Evolutionary conservation across 2,329 filamentous ascomycete species (phyloP).

Genomic region (Celoporthe dispersa): DNA sequence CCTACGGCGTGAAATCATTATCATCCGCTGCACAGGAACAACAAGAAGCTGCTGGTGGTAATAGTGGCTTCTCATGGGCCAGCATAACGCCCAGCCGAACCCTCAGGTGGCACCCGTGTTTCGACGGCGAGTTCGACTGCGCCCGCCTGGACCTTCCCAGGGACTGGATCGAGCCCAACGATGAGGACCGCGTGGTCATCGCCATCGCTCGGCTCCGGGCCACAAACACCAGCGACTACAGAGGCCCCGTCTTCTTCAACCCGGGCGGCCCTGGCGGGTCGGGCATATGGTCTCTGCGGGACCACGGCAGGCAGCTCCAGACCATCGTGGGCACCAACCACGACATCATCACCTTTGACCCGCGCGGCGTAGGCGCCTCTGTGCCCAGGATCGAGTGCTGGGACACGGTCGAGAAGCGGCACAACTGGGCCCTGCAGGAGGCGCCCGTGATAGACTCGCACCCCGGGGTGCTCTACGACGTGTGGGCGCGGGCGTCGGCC

Average conservation of each 20-base stretch:
- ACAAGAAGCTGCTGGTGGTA: neutral
- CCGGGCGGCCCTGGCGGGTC: conserved; percentile 55
- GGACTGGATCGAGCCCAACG: conserved; percentile 45
- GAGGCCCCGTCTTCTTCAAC: conserved; percentile 46
- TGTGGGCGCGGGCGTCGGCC: conserved; percentile 47
- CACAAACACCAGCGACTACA: conserved; percentile 34
- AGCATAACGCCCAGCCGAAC: conserved; percentile 39
- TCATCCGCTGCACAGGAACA: neutral
- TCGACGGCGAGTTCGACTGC: conserved; percentile 41
- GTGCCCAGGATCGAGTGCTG: conserved; percentile 58
- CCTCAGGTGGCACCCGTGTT: conserved; percentile 43
- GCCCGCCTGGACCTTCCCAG: conserved; percentile 45
- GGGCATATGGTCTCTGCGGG: conserved; percentile 42
- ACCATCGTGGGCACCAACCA: conserved; percentile 52
- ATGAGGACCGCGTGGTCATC: conserved; percentile 40
- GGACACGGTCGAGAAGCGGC: conserved; percentile 45
- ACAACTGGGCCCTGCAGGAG: conserved; percentile 49
- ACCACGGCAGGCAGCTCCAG: conserved; percentile 44
- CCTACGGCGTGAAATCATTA: conserved; percentile 6
- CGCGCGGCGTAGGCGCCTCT: conserved; percentile 56
- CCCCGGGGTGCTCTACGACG: conserved; percentile 50
- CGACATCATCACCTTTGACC: conserved; percentile 57
- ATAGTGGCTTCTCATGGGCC: conserved; percentile 19
- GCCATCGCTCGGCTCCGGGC: conserved; percentile 46
- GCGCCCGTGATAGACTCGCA: conserved; percentile 52